Evolutionary conservation across 129 eudicot genomes (phyloP).

Genomic region (Escallonia rubra): DNA sequence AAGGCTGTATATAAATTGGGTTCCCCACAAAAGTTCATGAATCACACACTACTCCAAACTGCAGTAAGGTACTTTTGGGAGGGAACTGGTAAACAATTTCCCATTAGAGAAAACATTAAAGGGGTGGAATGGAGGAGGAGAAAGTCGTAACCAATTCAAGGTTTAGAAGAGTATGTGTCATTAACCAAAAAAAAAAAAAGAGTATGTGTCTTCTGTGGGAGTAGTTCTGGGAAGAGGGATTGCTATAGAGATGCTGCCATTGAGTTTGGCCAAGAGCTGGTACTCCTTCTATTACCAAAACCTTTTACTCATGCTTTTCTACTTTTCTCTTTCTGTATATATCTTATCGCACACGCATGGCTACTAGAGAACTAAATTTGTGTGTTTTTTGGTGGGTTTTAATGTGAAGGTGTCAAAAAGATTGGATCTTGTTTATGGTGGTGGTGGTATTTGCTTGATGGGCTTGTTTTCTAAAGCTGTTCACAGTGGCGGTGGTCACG

Average conservation of each 20-base stretch:
- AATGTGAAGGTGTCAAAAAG: constrained; percentile 49
- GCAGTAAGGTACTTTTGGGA: too few species aligned
- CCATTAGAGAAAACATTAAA: too few species aligned
- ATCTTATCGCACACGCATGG: background rate
- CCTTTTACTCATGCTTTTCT: background rate
- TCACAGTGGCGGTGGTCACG: constrained; percentile 66
- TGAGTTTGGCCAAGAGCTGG: constrained; percentile 71
- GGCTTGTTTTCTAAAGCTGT: constrained; percentile 66
- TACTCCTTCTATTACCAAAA: background rate
- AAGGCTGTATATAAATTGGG: too few species aligned
- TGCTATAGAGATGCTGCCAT: constrained; percentile 65
- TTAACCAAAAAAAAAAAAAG: too few species aligned
- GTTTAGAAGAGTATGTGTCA: constrained; percentile 69
- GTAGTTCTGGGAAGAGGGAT: constrained; percentile 70
- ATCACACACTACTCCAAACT: too few species aligned
- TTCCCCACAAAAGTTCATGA: too few species aligned
- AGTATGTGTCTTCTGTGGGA: constrained; percentile 82
- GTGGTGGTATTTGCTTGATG: constrained; percentile 77
- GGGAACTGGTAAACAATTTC: too few species aligned
- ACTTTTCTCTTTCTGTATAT: background rate
- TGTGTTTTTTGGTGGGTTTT: background rate
- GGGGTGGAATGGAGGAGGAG: constrained; percentile 11
- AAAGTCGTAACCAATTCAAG: constrained; percentile 32
- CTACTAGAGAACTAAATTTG: background rate
- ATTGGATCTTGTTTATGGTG: constrained; percentile 79